phyloP scores from a whole-genome alignment of 805 yeast genomes.

The Saccharomycopsis guyanensis region DNA sequence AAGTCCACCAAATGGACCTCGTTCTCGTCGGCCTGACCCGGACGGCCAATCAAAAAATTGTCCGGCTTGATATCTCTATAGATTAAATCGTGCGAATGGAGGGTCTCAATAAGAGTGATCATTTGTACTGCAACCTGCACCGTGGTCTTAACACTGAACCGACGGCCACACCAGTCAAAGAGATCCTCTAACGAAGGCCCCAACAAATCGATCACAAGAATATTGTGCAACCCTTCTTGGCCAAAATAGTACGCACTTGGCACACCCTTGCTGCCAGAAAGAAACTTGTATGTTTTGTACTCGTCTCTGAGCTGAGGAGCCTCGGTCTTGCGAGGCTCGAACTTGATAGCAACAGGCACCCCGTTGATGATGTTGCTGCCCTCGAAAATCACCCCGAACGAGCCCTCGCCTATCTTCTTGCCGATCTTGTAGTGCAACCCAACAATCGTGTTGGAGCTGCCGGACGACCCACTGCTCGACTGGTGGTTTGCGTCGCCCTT shows the following conservation, averaged over 20 bases:
- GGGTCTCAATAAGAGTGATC: conserved; percentile 77
- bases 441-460: conserved; percentile 36
- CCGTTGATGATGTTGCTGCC: conserved; percentile 90
- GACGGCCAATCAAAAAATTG: conserved; percentile 89
- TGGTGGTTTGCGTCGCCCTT: not conserved
- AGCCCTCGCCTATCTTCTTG: conserved; percentile 96
- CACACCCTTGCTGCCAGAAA: conserved; percentile 75
- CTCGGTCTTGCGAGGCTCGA: conserved; percentile 93
- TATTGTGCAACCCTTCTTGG: conserved; percentile 95
- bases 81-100: conserved; percentile 85
- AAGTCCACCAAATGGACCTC: conserved; percentile 87
- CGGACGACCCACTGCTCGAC: not conserved
- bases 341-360: conserved; percentile 91
- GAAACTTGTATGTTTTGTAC: conserved; percentile 86
- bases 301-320: conserved; percentile 97
- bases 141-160: conserved; percentile 80
- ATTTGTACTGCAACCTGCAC: conserved; percentile 93
- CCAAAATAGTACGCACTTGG: conserved; percentile 98
- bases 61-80: conserved; percentile 98
- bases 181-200: conserved; percentile 96
- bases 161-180: conserved; percentile 97
- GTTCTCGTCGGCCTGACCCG: conserved; percentile 76
- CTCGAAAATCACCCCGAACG: conserved; percentile 95
- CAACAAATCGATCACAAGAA: conserved; percentile 84
- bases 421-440: conserved; percentile 97